phyloP scores from a whole-genome alignment of 441 rosid genomes.

The Raphanus hybrid region DNA sequence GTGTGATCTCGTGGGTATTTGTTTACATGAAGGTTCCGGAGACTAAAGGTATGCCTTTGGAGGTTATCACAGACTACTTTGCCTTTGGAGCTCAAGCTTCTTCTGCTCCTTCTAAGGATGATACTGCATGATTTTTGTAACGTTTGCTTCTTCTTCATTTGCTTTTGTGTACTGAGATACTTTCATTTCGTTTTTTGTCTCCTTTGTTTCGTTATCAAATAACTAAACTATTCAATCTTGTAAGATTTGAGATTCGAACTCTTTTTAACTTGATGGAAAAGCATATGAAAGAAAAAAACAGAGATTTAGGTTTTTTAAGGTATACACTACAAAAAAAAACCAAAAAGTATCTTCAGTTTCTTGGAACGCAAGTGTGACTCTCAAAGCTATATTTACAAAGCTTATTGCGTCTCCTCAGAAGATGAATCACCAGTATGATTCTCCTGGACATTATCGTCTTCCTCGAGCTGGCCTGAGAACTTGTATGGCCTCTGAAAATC shows the following conservation, averaged over 20 bases:
- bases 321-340: no score
- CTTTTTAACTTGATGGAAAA: no score
- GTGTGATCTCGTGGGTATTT: constrained; percentile 63
- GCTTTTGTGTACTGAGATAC: constrained; percentile 10
- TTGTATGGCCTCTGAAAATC: constrained; percentile 82
- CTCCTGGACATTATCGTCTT: constrained; percentile 47
- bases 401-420: constrained; percentile 50
- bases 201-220: neutral
- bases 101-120: constrained; percentile 31
- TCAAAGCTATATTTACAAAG: constrained; percentile 30
- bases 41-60: constrained; percentile 85
- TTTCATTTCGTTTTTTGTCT: neutral
- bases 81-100: constrained; percentile 57
- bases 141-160: neutral
- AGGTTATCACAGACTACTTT: constrained; percentile 78
- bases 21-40: constrained; percentile 76
- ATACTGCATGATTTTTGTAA: neutral
- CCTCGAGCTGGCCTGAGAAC: constrained; percentile 52
- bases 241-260: no score
- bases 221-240: no score
- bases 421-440: constrained; percentile 50
- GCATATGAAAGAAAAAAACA: no score
- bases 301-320: no score
- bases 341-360: constrained; percentile 11
- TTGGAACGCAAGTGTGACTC: constrained; percentile 33